phyloP scores from a whole-genome alignment of 2,329 filamentous ascomycete species.

The Sphaceloma murrayae region DNA sequence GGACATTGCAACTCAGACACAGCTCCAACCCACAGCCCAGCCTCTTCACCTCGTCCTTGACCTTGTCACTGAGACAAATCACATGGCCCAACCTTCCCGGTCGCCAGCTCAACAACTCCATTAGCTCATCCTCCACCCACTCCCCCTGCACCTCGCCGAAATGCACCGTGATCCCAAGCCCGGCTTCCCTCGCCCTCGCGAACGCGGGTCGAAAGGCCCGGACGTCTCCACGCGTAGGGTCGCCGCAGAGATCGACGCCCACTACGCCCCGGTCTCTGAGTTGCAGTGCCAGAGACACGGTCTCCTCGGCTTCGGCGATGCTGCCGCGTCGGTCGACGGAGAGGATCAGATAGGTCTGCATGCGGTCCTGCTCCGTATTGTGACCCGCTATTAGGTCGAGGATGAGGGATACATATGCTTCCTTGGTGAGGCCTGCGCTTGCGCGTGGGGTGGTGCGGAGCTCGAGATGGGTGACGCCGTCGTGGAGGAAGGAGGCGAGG shows the following conservation, averaged over 20 bases:
- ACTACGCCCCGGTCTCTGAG: conserved; percentile 52
- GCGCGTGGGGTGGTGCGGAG: conserved; percentile 69
- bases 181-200: conserved; percentile 43
- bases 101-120: conserved; percentile 52
- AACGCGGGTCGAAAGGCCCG: conserved; percentile 52
- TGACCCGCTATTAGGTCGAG: conserved; percentile 52
- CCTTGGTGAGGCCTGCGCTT: conserved; percentile 49
- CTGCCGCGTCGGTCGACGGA: conserved; percentile 62
- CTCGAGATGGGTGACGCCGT: conserved; percentile 70
- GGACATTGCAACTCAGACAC: conserved; percentile 73
- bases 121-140: conserved; percentile 50
- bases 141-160: conserved; percentile 62
- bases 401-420: conserved; percentile 57
- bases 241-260: conserved; percentile 69
- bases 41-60: conserved; percentile 47
- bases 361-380: conserved; percentile 31
- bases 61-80: conserved; percentile 56
- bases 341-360: conserved; percentile 60
- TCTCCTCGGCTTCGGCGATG: conserved; percentile 49
- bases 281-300: conserved; percentile 53
- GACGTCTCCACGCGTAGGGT: conserved; percentile 56
- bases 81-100: conserved; percentile 69
- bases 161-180: conserved; percentile 61
- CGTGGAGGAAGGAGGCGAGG: conserved; percentile 54
- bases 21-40: conserved; percentile 56